A percentile compares a stretch with the other conserved stretches of the same genome.
phyloP scores from a whole-genome alignment of 768 basidiomycete species.

The Scleroderma bovista region DNA sequence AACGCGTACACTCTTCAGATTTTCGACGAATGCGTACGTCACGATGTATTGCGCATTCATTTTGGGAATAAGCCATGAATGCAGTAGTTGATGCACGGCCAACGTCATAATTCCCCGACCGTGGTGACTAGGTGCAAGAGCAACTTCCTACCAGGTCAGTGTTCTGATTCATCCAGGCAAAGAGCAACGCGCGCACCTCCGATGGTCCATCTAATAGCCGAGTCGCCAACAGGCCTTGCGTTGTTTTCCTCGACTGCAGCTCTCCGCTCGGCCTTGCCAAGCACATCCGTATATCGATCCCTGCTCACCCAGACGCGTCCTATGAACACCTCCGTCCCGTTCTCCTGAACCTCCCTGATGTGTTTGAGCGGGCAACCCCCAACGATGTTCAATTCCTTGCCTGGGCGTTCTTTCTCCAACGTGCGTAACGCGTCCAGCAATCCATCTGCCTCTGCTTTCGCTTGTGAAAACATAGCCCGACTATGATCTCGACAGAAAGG shows the following conservation, averaged over 20 bases:
- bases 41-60: slow-evolving; percentile 45
- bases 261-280: slow-evolving; percentile 28
- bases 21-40: slow-evolving; percentile 40
- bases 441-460: slow-evolving; percentile 6
- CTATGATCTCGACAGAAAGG: slow-evolving; percentile 42
- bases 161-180: slow-evolving; percentile 12
- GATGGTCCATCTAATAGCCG: slow-evolving; percentile 47
- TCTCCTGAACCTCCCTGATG: slow-evolving; percentile 44
- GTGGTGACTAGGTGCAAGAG: slow-evolving; percentile 47
- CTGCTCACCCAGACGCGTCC: slow-evolving; percentile 4
- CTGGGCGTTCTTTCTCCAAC: background rate
- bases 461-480: slow-evolving; percentile 21
- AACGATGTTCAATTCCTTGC: slow-evolving; percentile 21
- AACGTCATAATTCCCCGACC: slow-evolving; percentile 59
- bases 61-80: slow-evolving; percentile 54
- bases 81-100: slow-evolving; percentile 45
- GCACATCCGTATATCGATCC: slow-evolving; percentile 3
- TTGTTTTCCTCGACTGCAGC: slow-evolving; percentile 33
- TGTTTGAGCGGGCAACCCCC: slow-evolving; percentile 38
- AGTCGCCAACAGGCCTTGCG: slow-evolving; percentile 37
- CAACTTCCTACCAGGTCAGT: slow-evolving; percentile 29
- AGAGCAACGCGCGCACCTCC: slow-evolving; percentile 45
- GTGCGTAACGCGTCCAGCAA: slow-evolving; percentile 6
- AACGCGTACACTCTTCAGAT: slow-evolving; percentile 50
- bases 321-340: slow-evolving; percentile 44